Evolutionary conservation across 2,329 filamentous ascomycete species (phyloP).

Genomic region (Fusarium sp.): DNA sequence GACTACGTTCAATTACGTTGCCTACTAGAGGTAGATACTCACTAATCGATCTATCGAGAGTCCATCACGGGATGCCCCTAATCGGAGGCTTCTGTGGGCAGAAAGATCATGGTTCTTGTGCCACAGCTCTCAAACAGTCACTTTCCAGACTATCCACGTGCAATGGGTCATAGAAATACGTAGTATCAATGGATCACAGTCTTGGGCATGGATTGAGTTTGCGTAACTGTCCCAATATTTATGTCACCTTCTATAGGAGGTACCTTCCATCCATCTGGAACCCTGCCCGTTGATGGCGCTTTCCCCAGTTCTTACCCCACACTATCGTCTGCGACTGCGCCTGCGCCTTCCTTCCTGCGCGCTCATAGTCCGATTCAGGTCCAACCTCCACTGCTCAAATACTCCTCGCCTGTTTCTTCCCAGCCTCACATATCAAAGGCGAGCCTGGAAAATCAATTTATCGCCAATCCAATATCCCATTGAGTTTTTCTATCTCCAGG

Average conservation of each 20-base stretch:
- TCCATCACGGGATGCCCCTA: not conserved
- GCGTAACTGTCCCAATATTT: not conserved
- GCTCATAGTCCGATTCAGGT: constrained; percentile 20
- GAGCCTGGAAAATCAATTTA: not conserved
- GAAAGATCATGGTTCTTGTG: not conserved
- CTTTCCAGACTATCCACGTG: not conserved
- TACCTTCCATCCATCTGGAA: constrained; percentile 3
- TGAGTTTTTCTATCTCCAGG: not conserved
- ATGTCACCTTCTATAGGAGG: not conserved
- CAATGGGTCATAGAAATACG: not conserved
- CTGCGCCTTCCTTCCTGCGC: constrained; percentile 5
- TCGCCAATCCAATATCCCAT: not conserved
- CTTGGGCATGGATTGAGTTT: not conserved
- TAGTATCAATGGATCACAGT: not conserved
- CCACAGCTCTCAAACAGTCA: not conserved
- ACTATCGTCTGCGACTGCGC: constrained; percentile 30
- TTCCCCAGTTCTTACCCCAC: constrained; percentile 45
- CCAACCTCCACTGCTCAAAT: constrained; percentile 20
- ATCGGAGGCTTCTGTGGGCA: not conserved
- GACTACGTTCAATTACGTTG: not conserved
- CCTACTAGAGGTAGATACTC: not conserved
- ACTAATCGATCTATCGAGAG: not conserved
- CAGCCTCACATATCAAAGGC: constrained; percentile 14
- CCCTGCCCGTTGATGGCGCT: constrained; percentile 24
- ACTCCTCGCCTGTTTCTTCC: constrained; percentile 33